phyloP scores from a whole-genome alignment of 352 stramenopile species.

The Pelagophyceae sp. region DNA sequence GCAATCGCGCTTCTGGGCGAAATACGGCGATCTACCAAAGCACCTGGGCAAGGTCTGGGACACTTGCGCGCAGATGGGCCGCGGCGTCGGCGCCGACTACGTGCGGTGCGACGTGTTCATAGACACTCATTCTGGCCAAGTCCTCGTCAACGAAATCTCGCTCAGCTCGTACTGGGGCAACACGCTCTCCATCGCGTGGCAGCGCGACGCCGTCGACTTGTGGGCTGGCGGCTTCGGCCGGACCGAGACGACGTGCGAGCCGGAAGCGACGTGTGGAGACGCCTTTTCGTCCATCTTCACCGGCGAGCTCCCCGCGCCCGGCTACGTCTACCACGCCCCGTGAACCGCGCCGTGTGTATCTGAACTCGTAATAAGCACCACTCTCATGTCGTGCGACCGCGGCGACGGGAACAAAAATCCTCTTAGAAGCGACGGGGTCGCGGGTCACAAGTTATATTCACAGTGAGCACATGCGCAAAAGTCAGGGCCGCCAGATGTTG shows the following conservation, averaged over 20 bases:
- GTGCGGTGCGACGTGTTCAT: slow-evolving; percentile 12
- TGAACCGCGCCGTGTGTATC: too few relatives aligned
- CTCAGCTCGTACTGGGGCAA: slow-evolving; percentile 13
- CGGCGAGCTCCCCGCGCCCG: not conserved
- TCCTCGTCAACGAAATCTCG: not conserved
- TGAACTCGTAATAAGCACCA: too few relatives aligned
- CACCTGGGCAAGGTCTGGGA: slow-evolving; percentile 5
- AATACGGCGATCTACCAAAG: not conserved
- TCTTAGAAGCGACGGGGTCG: too few relatives aligned
- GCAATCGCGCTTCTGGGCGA: slow-evolving; percentile 3
- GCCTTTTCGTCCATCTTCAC: not conserved
- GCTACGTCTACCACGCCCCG: too few relatives aligned
- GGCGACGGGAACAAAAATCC: too few relatives aligned
- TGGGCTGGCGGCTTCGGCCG: not conserved
- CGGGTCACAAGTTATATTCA: too few relatives aligned
- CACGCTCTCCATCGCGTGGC: slow-evolving; percentile 9
- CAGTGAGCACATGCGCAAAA: too few relatives aligned
- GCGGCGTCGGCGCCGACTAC: slow-evolving; percentile 15
- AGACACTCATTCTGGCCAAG: not conserved
- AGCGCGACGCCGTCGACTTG: not conserved
- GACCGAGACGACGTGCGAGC: not conserved
- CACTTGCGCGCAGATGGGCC: not conserved
- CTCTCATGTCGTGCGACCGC: too few relatives aligned
- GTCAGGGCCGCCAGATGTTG: too few relatives aligned
- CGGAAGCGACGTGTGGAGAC: not conserved